Evolutionary conservation across 1,139 yeast species (phyloP), one percentile per base, ranked within the genome.

Genomic region (Suhomyces atakaporum): DNA sequence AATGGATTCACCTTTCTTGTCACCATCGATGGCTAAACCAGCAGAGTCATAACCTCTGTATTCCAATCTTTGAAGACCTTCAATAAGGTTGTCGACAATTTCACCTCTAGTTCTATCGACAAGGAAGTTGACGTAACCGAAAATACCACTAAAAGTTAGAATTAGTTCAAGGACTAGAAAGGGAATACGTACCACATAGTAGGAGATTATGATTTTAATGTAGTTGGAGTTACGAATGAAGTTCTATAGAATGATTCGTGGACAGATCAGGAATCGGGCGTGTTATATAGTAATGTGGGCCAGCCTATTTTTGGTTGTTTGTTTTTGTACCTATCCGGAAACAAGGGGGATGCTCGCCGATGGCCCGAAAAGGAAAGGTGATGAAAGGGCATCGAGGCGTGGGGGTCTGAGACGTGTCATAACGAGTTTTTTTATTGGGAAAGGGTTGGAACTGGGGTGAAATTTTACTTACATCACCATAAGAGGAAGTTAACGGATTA

Each of bases 31-130:
- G 45, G 97, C 97, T 47, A 94, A 73, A 58, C 98, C 98, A 24
- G 97, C 86, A 14, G 97, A 90, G 66, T 94, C 99, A 56, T 94
- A 94, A 32, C 99, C 99, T 67, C 99, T 83, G 69, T 94, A 94
- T 65, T 94, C 99, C 56, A 92, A 78, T 56, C 95, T 80, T 59
- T 84, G 89, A 42, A 94, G 79, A 44, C 98, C 98, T 57, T 89
- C 96, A 38, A 90, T 75, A 50, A 92, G 77, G 44, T 87, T 87
- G 61, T 84, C 89, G 47, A 92, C 73, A 62, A 94, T 89, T 56
- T 90, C 96, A 33, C 96, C 97, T 66, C 97, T 77, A 37, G 90
- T 73, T 62, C 82, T 86, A 53, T 90, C 96, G 45, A 88, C 96
- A 59, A 92, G 77, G 66, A 86, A 94, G 75, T 94, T 94, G 54